Evolutionary conservation across 2,329 filamentous ascomycete species (phyloP).

Genomic region (Sporothrix inflata): DNA sequence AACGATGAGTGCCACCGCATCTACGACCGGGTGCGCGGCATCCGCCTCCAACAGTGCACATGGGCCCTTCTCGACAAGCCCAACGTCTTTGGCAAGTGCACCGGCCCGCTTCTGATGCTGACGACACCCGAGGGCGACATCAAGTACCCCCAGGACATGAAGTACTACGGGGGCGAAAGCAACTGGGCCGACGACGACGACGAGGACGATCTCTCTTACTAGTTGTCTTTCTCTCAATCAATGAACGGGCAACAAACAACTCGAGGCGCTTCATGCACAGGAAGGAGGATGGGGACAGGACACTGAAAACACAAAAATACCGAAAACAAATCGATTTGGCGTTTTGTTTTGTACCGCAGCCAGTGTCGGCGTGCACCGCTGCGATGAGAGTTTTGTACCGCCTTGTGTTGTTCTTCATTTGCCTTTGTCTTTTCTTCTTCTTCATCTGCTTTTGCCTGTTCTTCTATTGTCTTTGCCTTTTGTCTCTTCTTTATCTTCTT

Average conservation of each 20-base stretch:
- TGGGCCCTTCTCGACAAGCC: slow-evolving; percentile 27
- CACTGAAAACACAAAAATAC: no score
- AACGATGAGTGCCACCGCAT: neutral
- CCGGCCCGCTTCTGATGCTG: slow-evolving; percentile 25
- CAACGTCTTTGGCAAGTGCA: slow-evolving; percentile 26
- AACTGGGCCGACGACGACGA: slow-evolving; percentile 26
- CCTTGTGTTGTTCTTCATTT: neutral
- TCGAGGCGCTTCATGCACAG: no score
- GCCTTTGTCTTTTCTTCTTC: neutral
- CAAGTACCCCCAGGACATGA: slow-evolving; percentile 32
- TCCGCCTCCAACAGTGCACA: slow-evolving; percentile 10
- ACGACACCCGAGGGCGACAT: slow-evolving; percentile 30
- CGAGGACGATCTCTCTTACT: slow-evolving; percentile 19
- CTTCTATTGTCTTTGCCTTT: neutral
- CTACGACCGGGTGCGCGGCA: neutral
- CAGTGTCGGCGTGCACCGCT: neutral
- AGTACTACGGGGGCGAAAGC: neutral
- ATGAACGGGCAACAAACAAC: no score
- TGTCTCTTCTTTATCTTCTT: neutral
- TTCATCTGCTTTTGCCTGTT: neutral
- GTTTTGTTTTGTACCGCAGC: neutral
- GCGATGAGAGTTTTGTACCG: neutral
- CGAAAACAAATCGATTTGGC: neutral
- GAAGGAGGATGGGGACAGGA: no score
- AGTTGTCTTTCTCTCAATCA: no score